These are phyloP conservation scores for Fusarium dlaminii DNA, from an alignment of 2,329 filamentous ascomycete species.

Conservation along the genomic window DNA sequence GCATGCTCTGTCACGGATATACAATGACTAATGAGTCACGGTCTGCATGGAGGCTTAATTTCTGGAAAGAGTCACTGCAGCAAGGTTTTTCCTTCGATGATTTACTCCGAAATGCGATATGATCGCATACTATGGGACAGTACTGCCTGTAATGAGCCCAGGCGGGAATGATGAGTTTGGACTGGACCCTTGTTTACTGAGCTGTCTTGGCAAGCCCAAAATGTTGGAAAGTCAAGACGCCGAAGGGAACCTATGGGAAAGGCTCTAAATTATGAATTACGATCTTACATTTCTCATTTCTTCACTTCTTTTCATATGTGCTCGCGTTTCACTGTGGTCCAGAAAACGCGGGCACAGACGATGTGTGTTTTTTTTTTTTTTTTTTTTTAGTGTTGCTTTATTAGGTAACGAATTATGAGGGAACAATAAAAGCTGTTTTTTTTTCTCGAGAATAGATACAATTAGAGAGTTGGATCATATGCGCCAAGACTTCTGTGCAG, in stretches of 20 bases:
- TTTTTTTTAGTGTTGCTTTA: conserved; percentile 48
- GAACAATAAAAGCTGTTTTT: conserved; percentile 52
- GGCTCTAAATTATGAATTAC: conserved; percentile 39
- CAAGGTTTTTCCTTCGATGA: conserved; percentile 37
- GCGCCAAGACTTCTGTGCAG: conserved; percentile 7
- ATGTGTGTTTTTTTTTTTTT: conserved; percentile 33
- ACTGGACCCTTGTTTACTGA: conserved; percentile 38
- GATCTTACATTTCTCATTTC: conserved; percentile 45
- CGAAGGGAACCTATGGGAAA: conserved; percentile 38
- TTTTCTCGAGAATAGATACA: conserved; percentile 41
- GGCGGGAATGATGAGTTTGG: conserved; percentile 47
- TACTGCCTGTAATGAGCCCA: conserved; percentile 52
- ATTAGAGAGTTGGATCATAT: conserved; percentile 36
- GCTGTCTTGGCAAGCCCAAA: conserved; percentile 31
- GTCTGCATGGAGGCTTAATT: conserved; percentile 54
- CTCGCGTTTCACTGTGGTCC: conserved; percentile 1
- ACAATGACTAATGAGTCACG: conserved; percentile 59
- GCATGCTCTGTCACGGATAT: conserved; percentile 50
- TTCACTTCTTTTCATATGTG: conserved; percentile 37
- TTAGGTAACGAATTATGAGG: conserved; percentile 54
- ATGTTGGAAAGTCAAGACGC: conserved; percentile 37
- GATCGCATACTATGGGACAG: conserved; percentile 46
- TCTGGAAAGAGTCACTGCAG: conserved; percentile 36
- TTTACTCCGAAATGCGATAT: conserved; percentile 44
- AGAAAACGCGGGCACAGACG: conserved; percentile 42